A percentile compares a stretch with the other conserved stretches of the same genome.
Evolutionary conservation across 805 yeast genomes (phyloP).

Genomic region (Candida maris): DNA sequence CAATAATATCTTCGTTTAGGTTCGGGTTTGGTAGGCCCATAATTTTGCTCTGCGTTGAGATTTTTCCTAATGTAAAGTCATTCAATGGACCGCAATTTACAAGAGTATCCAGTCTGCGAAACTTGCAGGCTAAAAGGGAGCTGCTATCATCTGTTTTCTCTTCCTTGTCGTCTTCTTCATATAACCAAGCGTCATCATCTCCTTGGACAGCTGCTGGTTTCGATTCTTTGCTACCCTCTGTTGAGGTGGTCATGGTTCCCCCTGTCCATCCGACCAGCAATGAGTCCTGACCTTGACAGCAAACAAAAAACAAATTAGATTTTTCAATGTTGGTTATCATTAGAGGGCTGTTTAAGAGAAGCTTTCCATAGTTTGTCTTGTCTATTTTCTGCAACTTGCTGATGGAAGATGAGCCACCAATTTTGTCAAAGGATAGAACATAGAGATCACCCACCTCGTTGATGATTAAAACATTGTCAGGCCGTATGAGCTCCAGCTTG

Average conservation of each 20-base stretch:
- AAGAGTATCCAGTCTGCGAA: constrained; percentile 50
- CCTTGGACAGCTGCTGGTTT: constrained; percentile 23
- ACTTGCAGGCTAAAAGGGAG: constrained; percentile 29
- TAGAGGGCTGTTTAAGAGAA: constrained; percentile 34
- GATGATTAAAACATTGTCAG: constrained; percentile 37
- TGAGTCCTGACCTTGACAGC: constrained; percentile 59
- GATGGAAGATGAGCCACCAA: constrained; percentile 35
- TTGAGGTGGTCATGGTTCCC: constrained; percentile 11
- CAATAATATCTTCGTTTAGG: constrained; percentile 58
- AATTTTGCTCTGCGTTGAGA: constrained; percentile 49
- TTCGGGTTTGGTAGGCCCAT: constrained; percentile 71
- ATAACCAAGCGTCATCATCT: constrained; percentile 45
- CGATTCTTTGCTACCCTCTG: constrained; percentile 6
- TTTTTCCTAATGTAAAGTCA: constrained; percentile 60
- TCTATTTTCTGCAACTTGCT: constrained; percentile 23
- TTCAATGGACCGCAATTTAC: constrained; percentile 71
- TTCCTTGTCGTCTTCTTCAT: constrained; percentile 34
- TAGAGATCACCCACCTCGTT: constrained; percentile 42
- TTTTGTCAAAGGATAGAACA: constrained; percentile 29
- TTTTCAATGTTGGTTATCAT: constrained; percentile 38
- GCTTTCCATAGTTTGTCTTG: constrained; percentile 17
- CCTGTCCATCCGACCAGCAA: constrained; percentile 43
- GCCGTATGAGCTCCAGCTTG: constrained; percentile 32
- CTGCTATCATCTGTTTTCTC: constrained; percentile 7
- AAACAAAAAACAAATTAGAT: constrained; percentile 49